These are phyloP conservation scores for Trichosanthes truncata DNA, from an alignment of 306 rosid genomes.

Conservation along the genomic window DNA sequence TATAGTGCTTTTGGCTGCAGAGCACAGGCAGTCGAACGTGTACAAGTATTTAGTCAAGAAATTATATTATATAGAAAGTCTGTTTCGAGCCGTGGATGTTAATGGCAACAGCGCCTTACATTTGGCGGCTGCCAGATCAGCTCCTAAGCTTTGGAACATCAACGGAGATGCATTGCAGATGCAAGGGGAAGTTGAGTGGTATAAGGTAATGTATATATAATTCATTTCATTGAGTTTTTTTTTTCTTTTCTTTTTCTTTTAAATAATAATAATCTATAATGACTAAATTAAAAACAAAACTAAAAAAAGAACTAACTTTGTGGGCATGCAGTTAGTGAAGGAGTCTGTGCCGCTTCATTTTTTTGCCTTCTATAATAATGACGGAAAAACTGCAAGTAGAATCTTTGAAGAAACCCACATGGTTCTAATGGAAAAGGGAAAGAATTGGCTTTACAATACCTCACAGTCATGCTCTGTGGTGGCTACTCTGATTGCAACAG, in stretches of 20 bases:
- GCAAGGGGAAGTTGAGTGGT: conserved; percentile 65
- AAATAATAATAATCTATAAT: too few relatives aligned
- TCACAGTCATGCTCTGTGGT: too few relatives aligned
- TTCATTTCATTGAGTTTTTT: too few relatives aligned
- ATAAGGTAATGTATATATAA: too few relatives aligned
- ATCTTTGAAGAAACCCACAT: conserved; percentile 18
- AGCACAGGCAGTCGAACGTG: conserved; percentile 46
- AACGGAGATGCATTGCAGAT: conserved; percentile 46
- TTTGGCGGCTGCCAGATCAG: conserved; percentile 34
- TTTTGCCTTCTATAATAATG: not conserved
- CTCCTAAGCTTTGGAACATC: conserved; percentile 31
- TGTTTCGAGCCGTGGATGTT: conserved; percentile 29
- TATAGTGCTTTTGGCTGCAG: conserved; percentile 39
- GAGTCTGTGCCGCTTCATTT: conserved; percentile 14
- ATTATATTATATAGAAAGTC: conserved; percentile 3
- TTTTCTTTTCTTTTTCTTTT: too few relatives aligned
- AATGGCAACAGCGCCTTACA: conserved; percentile 50
- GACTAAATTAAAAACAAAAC: too few relatives aligned
- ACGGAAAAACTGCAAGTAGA: not conserved
- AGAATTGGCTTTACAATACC: conserved; percentile 22
- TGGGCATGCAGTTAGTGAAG: conserved; percentile 5
- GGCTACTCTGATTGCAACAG: conserved; percentile 19
- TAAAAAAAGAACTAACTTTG: too few relatives aligned
- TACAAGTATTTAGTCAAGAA: conserved; percentile 17
- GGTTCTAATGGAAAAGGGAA: not conserved